phyloP scores from a whole-genome alignment of 768 basidiomycete genomes.

The Mycena rosella region DNA sequence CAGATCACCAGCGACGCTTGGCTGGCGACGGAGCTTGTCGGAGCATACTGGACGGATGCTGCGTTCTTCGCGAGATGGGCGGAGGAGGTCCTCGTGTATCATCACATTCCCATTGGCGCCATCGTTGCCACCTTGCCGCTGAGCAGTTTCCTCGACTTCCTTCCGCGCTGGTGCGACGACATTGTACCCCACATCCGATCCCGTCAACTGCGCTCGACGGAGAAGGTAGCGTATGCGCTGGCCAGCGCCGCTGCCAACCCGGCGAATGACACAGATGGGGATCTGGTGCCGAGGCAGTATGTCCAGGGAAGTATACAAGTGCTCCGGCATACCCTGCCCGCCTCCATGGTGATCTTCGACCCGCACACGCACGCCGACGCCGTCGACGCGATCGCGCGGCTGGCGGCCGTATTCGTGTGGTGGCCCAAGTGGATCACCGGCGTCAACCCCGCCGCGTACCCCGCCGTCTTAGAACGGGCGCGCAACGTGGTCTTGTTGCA shows the following conservation, averaged over 20 bases:
- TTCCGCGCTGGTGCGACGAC: constrained; percentile 19
- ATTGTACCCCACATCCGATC: not conserved
- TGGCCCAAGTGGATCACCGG: constrained; percentile 14
- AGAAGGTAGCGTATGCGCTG: not conserved
- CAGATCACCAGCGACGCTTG: not conserved
- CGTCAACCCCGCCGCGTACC: not conserved
- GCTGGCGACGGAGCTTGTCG: constrained; percentile 20
- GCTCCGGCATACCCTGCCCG: not conserved
- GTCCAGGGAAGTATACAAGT: not conserved
- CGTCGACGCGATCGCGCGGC: not conserved
- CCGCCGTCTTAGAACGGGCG: not conserved
- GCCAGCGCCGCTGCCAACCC: not conserved
- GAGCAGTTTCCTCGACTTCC: not conserved
- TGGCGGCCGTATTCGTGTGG: constrained; percentile 16
- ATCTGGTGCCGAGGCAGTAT: too few species aligned
- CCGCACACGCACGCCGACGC: not conserved
- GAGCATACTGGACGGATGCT: not conserved
- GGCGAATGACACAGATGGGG: not conserved
- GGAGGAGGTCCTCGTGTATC: constrained; percentile 17
- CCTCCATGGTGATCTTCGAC: not conserved
- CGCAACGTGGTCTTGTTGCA: not conserved
- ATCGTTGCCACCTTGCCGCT: constrained; percentile 4
- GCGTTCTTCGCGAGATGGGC: constrained; percentile 23
- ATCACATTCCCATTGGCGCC: constrained; percentile 8
- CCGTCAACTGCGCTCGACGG: not conserved